These are phyloP conservation scores for Rheum nobile DNA, from an alignment of 148 eudicot species.

Conservation along the genomic window DNA sequence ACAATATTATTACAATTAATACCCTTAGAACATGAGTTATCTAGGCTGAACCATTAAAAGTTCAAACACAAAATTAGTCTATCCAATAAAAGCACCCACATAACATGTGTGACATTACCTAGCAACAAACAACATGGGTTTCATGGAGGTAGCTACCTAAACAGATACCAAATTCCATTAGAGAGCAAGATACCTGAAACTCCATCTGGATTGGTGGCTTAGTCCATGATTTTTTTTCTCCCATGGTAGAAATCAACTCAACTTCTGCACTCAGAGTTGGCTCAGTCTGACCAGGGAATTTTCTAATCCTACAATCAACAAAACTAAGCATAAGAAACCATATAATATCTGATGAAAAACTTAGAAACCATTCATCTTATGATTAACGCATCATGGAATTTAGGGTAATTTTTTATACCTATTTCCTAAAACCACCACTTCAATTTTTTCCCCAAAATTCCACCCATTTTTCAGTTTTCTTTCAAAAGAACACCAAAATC, in stretches of 20 bases:
- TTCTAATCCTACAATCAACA: constrained; percentile 58
- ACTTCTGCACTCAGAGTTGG: constrained; percentile 97
- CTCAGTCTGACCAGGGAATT: constrained; percentile 98
- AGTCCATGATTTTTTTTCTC: constrained; percentile 88
- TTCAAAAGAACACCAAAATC: background rate
- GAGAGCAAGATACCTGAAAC: constrained; percentile 59
- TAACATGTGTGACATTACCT: background rate
- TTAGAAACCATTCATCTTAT: background rate
- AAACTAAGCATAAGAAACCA: background rate
- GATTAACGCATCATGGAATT: background rate
- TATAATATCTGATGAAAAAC: background rate
- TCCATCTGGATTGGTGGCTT: constrained; percentile 99
- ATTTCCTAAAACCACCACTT: background rate
- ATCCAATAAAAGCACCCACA: background rate
- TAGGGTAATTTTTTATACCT: background rate
- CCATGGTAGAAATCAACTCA: constrained; percentile 88
- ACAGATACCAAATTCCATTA: background rate
- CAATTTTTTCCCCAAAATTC: background rate
- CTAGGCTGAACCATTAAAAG: background rate
- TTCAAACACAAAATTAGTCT: background rate
- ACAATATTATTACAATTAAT: background rate
- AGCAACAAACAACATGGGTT: background rate
- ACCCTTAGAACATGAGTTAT: background rate
- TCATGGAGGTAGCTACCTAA: background rate
- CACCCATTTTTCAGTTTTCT: background rate